A percentile compares a stretch with the other conserved stretches of the same genome.
Evolutionary conservation across 306 rosid genomes (phyloP).

Genomic region (Trifolium pratense): DNA sequence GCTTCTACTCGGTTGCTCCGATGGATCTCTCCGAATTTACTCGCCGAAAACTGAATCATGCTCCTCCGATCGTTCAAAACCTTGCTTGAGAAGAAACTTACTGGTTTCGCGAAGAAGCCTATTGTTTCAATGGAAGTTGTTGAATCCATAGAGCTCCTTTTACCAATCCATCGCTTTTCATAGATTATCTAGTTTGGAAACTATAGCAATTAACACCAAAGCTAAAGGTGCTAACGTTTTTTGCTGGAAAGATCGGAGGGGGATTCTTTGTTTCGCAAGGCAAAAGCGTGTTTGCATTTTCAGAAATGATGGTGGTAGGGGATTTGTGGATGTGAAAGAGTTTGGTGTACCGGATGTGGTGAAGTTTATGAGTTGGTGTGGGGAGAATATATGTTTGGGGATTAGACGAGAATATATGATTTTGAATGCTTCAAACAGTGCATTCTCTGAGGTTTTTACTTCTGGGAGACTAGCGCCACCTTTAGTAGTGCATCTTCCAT

Average conservation of each 20-base stretch:
- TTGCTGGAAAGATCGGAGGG: conserved; percentile 89
- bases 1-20: conserved; percentile 83
- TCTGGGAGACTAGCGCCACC: conserved; percentile 96
- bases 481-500: conserved; percentile 82
- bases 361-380: conserved; percentile 96
- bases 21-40: conserved; percentile 88
- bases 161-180: conserved; percentile 90
- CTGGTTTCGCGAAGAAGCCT: conserved; percentile 69
- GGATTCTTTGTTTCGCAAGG: conserved; percentile 83
- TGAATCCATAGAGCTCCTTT: conserved; percentile 75
- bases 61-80: conserved; percentile 56
- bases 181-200: conserved; percentile 75
- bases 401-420: conserved; percentile 84
- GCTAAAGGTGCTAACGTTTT: conserved; percentile 92
- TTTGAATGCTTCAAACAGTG: conserved; percentile 74
- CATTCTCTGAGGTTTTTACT: conserved; percentile 85
- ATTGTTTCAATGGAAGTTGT: conserved; percentile 75
- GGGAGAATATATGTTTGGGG: conserved; percentile 92
- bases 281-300: conserved; percentile 90
- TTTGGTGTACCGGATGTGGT: conserved; percentile 83
- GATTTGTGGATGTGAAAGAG: conserved; percentile 96
- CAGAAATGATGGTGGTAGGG: conserved; percentile 96
- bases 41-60: conserved; percentile 55
- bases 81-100: conserved; percentile 57
- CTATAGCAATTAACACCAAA: conserved; percentile 86